phyloP scores from a whole-genome alignment of 768 basidiomycete genomes.

The Phaffia tasmanica region DNA sequence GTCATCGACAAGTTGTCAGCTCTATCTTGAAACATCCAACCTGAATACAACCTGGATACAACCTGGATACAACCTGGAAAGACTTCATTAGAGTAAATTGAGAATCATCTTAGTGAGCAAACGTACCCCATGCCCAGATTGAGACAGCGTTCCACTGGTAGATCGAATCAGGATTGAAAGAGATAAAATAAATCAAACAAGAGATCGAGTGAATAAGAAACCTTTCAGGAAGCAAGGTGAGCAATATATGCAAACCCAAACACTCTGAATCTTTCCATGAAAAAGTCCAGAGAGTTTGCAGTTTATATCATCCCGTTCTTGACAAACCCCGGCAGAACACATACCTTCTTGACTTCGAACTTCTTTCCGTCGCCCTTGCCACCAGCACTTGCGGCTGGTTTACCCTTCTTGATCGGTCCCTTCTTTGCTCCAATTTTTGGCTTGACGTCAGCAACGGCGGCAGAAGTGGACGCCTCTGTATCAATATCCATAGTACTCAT shows the following conservation, averaged over 20 bases:
- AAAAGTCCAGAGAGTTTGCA: background rate
- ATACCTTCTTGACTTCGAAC: slow-evolving; percentile 98
- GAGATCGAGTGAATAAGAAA: background rate
- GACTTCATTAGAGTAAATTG: background rate
- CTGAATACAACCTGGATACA: no score
- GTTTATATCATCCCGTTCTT: no score
- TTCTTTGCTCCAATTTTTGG: slow-evolving; percentile 1
- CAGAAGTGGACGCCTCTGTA: slow-evolving; percentile 8
- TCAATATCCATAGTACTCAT: slow-evolving; percentile 26
- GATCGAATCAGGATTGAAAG: background rate
- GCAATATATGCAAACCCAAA: background rate
- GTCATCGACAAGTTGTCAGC: background rate
- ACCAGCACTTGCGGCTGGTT: no score
- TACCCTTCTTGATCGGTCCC: slow-evolving; percentile 12
- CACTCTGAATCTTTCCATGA: background rate
- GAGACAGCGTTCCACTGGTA: slow-evolving; percentile 94
- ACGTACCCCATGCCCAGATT: slow-evolving; percentile 93
- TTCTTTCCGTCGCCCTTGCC: slow-evolving; percentile 34
- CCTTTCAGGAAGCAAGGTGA: background rate
- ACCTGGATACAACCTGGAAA: slow-evolving; percentile 9
- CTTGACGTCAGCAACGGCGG: background rate
- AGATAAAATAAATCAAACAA: background rate
- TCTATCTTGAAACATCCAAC: background rate
- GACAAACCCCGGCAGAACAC: slow-evolving; percentile 16
- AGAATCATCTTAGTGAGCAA: background rate